These are phyloP conservation scores for Trichophyton verrucosum DNA, from an alignment of 2,329 filamentous ascomycete genomes.

Conservation along the genomic window DNA sequence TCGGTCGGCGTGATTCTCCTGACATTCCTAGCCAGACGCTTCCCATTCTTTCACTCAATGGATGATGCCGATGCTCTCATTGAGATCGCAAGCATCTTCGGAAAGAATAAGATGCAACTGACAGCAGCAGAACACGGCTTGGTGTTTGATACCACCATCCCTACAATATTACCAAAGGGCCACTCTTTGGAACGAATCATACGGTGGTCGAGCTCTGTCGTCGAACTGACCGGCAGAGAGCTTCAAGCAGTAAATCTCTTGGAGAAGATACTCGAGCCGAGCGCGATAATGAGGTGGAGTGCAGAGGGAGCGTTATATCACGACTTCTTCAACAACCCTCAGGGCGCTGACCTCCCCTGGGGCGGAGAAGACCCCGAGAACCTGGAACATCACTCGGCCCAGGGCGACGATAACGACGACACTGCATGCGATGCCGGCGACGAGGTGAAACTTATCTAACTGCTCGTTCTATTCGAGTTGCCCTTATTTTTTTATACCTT, in stretches of 20 bases:
- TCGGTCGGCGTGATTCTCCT: slow-evolving; percentile 91
- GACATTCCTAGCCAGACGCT: slow-evolving; percentile 83
- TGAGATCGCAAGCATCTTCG: slow-evolving; percentile 93
- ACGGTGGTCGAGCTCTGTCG: slow-evolving; percentile 80
- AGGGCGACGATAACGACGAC: slow-evolving; percentile 3
- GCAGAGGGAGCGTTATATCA: slow-evolving; percentile 34
- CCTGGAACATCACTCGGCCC: background rate
- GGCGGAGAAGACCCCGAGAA: slow-evolving; percentile 2
- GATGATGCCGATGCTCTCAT: slow-evolving; percentile 97
- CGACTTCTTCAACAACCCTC: slow-evolving; percentile 33
- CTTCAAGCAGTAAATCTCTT: slow-evolving; percentile 35
- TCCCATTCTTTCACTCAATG: slow-evolving; percentile 98
- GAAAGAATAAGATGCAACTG: slow-evolving; percentile 67
- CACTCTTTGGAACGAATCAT: slow-evolving; percentile 89
- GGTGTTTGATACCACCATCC: slow-evolving; percentile 84
- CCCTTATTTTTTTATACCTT: background rate
- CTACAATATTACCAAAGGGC: slow-evolving; percentile 72
- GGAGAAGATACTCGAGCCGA: slow-evolving; percentile 32
- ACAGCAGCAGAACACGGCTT: slow-evolving; percentile 77
- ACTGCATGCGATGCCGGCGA: slow-evolving; percentile 8
- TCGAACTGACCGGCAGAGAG: slow-evolving; percentile 41
- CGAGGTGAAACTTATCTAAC: slow-evolving; percentile 13
- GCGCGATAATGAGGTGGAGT: slow-evolving; percentile 31
- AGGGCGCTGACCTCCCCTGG: slow-evolving; percentile 18
- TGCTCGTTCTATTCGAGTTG: background rate